Base-by-base conservation (phyloP, 208 protist species). In the Crithidia acanthocephali region DNA sequence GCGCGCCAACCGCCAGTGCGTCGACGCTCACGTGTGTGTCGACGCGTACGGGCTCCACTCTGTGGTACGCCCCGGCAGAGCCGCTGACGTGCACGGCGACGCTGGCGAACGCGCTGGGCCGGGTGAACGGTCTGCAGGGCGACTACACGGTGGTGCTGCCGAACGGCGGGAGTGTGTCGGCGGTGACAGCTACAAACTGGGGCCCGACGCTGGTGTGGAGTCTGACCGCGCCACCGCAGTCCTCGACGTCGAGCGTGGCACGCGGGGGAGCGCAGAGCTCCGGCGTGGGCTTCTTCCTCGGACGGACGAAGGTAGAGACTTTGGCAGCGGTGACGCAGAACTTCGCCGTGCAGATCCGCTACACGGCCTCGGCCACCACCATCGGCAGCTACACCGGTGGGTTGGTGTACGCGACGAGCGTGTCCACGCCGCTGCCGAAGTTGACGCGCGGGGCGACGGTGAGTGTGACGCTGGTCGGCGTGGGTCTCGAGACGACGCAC, bases 61-160 rank as follows among this genome's bases (percentile, higher is more conserved):
- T 47, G 44, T 95, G 85, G 83, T 91, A 87, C 80, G 72, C 69
- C 16, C 81, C 88, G 22, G 30, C 72, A 6, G 83, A 90, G 40
- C 57, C 65, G 32, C 69, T 95, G 55, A 30, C 18, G 30, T 95
- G 91, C 58, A 78, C 65, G 13, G 62, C 86, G 20, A 48, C 35
- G n/a, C 81, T 90, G 13, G 76, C 72, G 4, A 81, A 84, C 52
- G 67, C 72, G 25, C 71, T 45, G 15, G 88, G 85, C 35, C 40
- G 58, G 37, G 76, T 95, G 45, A 93, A 88, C 75, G 87, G 78
- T 11, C 28, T 92, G 37, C 67, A 81, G 33, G 60, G 65, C 51
- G 91, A 95, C 40, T 88, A 85, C 72, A 44, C 53, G 32, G 76
- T 92, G 18, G 58, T 53, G 27, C 82, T 93, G 77, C 79, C 79